Base-by-base conservation (phyloP, 805 yeast genomes). In the Candida cerambycidarum region DNA sequence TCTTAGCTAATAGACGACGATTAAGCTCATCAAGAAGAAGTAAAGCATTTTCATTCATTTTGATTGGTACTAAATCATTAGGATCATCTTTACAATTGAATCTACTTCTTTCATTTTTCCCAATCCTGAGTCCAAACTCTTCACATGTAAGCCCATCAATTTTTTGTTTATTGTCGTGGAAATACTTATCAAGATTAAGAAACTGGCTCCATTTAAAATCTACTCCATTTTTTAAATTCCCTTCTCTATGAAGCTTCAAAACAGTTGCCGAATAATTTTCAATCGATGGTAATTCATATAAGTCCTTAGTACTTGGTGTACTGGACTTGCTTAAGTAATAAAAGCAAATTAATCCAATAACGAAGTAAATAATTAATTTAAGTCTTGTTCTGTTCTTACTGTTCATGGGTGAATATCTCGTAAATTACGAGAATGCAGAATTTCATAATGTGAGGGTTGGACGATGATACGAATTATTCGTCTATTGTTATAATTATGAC, bases 21-120 rank as follows among this genome's bases (percentile, higher is more conserved):
- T 44, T 25, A 13, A 18, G 10, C 23, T 44, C 47, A 6, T 32
- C 42, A 7, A 49, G 13, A 32, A 39, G 46, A 28, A 40, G 35
- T 14, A 39, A 30, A 5, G 47, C 45, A 30, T 49, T 49, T 32
- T 49, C 46, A 19, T 36, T 24, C 39, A 49, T 21, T 2, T 32
- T 37, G 8, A 49, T 44, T 3, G 50, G 50, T 10, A 35, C 41
- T 5, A 12, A 4, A 4, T 33, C 37, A 31, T 46, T 25, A 7
- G 50, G 48, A 15, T 46, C 48, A 31, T 49, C 53, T 10, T 24
- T 14, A 36, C 53, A 49, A 39, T 46, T 46, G 31, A 24, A 49
- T 13, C 37, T 30, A 24, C 43, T 44, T 28, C 42, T 40, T 24
- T 44, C 45, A 11, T 43, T 28, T 32, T 41, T 49, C n/a, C 23